Evolutionary conservation across 495 filamentous ascomycete genomes (phyloP).

Genomic region (Neurospora sp.): DNA sequence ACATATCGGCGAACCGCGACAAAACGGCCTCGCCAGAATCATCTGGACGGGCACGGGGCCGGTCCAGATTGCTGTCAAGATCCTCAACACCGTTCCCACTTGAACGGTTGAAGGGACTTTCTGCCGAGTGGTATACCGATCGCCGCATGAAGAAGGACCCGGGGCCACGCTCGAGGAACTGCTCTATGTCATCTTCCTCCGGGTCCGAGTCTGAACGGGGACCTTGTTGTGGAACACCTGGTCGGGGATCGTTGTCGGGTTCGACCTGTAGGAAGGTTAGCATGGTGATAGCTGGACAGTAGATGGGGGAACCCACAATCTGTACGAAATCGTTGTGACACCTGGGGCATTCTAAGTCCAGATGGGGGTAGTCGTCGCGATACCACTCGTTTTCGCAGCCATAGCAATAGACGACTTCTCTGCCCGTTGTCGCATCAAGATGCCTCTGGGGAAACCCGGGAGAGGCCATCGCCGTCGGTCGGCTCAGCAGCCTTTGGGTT

Average conservation of each 20-base stretch:
- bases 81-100: background rate
- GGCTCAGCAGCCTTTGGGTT: constrained; percentile 21
- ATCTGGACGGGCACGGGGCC: background rate
- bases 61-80: background rate
- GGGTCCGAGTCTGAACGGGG: constrained; percentile 35
- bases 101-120: background rate
- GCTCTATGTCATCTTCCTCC: constrained; percentile 38
- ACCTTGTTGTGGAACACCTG: constrained; percentile 26
- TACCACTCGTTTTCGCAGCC: constrained; percentile 71
- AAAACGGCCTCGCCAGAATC: constrained; percentile 24
- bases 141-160: constrained; percentile 34
- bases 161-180: constrained; percentile 32
- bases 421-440: constrained; percentile 33
- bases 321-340: constrained; percentile 75
- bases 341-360: constrained; percentile 56
- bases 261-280: constrained; percentile 29
- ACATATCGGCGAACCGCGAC: constrained; percentile 33
- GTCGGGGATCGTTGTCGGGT: constrained; percentile 28
- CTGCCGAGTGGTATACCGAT: constrained; percentile 5
- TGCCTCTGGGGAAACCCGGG: constrained; percentile 7
- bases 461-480: constrained; percentile 31
- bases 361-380: constrained; percentile 43
- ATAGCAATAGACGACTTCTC: constrained; percentile 77
- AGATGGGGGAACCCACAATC: constrained; percentile 49
- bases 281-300: background rate